Percentiles rank a stretch among this genome's conserved stretches.
phyloP scores from a whole-genome alignment of 352 stramenopile genomes.

The Pythium aristosporum region DNA sequence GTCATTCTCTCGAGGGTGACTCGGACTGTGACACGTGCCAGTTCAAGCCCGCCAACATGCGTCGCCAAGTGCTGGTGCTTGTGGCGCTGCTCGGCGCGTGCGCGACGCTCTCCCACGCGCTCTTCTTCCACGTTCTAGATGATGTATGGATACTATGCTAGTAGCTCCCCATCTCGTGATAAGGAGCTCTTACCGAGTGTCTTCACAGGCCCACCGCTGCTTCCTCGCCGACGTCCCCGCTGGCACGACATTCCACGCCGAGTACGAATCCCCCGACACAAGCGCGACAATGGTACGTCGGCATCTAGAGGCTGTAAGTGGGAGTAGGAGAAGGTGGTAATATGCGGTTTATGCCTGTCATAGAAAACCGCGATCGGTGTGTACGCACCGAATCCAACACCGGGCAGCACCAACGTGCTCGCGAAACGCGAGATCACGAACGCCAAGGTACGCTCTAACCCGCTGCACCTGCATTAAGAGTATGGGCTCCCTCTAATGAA shows the following conservation, averaged over 20 bases:
- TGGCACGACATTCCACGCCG: conserved; percentile 69
- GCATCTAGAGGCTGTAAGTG: not conserved
- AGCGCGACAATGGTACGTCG: conserved; percentile 58
- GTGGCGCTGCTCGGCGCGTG: conserved; percentile 30
- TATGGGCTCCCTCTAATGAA: too few species aligned
- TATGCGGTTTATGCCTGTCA: not conserved
- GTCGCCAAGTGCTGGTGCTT: conserved; percentile 13
- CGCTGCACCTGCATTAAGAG: too few species aligned
- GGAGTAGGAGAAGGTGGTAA: not conserved
- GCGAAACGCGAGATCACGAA: conserved; percentile 58
- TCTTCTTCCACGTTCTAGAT: conserved; percentile 66
- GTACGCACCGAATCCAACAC: conserved; percentile 47
- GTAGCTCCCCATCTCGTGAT: not conserved
- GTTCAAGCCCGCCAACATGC: conserved; percentile 8
- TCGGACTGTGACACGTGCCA: conserved; percentile 18
- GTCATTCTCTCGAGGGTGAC: conserved; percentile 1
- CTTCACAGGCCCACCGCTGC: conserved; percentile 62
- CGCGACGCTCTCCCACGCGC: conserved; percentile 25
- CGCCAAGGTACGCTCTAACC: conserved; percentile 37
- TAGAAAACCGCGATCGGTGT: conserved; percentile 68
- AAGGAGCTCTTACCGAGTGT: not conserved
- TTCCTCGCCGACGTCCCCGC: conserved; percentile 80
- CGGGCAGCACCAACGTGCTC: conserved; percentile 44
- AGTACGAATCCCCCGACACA: conserved; percentile 87
- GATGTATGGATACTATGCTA: conserved; percentile 32